Percentiles rank a stretch among this genome's conserved stretches.
phyloP scores from a whole-genome alignment of 345 rosid genomes.

The Syzygium aromaticum region DNA sequence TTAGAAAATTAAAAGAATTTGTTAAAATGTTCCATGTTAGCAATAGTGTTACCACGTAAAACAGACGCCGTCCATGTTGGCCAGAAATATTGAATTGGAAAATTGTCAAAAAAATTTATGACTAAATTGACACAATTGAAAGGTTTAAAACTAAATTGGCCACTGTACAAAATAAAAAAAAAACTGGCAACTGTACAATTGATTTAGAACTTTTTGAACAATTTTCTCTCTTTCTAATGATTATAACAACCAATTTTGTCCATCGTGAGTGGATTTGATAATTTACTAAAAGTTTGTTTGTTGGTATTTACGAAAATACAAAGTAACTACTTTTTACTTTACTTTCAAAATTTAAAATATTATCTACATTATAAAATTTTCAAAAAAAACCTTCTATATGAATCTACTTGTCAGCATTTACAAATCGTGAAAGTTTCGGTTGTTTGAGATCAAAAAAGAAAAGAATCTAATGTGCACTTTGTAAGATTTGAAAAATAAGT shows the following conservation, averaged over 20 bases:
- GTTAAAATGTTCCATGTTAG: not conserved
- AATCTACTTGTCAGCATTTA: not conserved
- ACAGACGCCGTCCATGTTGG: not conserved
- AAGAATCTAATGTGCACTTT: not conserved
- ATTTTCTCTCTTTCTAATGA: not conserved
- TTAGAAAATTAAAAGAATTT: not conserved
- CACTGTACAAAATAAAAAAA: not conserved
- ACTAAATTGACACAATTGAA: not conserved
- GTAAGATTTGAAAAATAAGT: not conserved
- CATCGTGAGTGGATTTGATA: not conserved
- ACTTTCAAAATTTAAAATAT: not conserved
- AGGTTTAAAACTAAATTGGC: not conserved
- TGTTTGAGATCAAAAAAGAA: not conserved
- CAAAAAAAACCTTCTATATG: not conserved
- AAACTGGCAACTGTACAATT: not conserved
- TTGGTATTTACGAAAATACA: not conserved
- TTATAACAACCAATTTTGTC: not conserved
- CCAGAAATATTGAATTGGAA: not conserved
- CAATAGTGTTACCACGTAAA: accelerated
- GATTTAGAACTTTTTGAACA: not conserved
- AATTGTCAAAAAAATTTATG: accelerated
- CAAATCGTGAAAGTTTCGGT: not conserved
- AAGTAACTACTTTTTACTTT: not conserved
- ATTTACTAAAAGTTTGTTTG: not conserved
- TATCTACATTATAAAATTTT: not conserved